Conservation (phyloP, 1,284 basidiomycete species). For the Sanghuangporus baumii region DNA sequence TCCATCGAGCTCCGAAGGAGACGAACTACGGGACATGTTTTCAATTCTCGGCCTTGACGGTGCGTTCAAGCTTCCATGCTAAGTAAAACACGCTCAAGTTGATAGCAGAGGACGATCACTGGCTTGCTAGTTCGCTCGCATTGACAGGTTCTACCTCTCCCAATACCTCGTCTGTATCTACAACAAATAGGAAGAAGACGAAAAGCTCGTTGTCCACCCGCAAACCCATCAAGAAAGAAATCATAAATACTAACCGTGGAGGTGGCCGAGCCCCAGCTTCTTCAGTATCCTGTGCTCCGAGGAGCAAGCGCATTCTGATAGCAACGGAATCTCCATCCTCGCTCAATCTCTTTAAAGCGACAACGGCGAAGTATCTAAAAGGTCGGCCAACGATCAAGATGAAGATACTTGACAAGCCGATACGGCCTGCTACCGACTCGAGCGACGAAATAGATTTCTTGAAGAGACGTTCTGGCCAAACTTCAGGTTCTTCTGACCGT, state of each 20-base stretch:
- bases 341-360: neutral
- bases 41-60: slow-evolving; percentile 27
- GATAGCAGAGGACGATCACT: neutral
- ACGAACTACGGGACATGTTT: slow-evolving; percentile 29
- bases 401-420: slow-evolving; percentile 9
- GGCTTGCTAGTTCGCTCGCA: neutral
- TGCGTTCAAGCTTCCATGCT: slow-evolving; percentile 18
- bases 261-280: neutral
- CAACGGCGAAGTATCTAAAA: neutral
- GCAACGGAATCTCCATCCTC: neutral
- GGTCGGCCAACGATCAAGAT: slow-evolving; percentile 6
- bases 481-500: neutral
- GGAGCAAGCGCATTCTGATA: neutral
- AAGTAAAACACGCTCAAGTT: neutral
- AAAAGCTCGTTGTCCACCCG: neutral
- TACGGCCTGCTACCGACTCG: slow-evolving; percentile 1
- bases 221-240: neutral
- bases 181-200: slow-evolving; percentile 4
- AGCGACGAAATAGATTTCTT: slow-evolving; percentile 14
- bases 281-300: neutral
- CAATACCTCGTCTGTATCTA: neutral
- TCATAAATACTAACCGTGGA: neutral
- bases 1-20: slow-evolving; percentile 20
- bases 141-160: neutral
- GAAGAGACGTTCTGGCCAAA: neutral